Evolutionary conservation across 2,329 filamentous ascomycete species (phyloP), one percentile per base, ranked within the genome.

Genomic region (Microdochium nivale): DNA sequence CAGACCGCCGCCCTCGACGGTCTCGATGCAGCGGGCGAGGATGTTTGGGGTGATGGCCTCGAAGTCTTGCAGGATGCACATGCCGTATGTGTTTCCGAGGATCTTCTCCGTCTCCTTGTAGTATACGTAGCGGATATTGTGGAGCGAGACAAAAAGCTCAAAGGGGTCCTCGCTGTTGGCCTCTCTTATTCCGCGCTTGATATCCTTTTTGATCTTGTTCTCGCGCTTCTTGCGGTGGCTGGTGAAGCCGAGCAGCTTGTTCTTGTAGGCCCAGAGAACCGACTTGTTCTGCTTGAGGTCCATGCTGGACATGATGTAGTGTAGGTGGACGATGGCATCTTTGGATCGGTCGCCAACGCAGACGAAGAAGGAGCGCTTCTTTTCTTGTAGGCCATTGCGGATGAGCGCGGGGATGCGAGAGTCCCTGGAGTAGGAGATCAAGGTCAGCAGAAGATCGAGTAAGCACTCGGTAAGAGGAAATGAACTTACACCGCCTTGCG

Each of bases 61-160:
- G 62, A 99, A 99, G 66, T 99, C 94, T 69, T 99, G 94, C 60
- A 99, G 73, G 58, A 99, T 95, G 68, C 90, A 96, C 89, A 96
- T 96, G 66, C 92, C 92, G 66, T 94, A 99, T 44, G 94, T 99
- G 69, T 97, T 95, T 67, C 94, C 94, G 52, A 97, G 72, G 65
- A 99, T 96, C 77, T 96, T 97, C 64, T 99, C 94, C 25, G 94
- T 97, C 74, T 99, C 94, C 73, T 99, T 99, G 77, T 99, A 99
- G 78, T 96, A 99, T 53, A 94, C 90, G 80, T 99, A 99, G 69
- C 94, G 88, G 67, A 99, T 96, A 70, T 96, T 90, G 74, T 97
- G 88, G 52, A 96, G 84, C 53, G 90, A 94, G 61, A 97, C 87
- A 72, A 97, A 99, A 51, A 97, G 81, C 72, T 99, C 94, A 74